Base-by-base conservation (phyloP, 2,329 filamentous ascomycete genomes). In the Myotisia sp. region DNA sequence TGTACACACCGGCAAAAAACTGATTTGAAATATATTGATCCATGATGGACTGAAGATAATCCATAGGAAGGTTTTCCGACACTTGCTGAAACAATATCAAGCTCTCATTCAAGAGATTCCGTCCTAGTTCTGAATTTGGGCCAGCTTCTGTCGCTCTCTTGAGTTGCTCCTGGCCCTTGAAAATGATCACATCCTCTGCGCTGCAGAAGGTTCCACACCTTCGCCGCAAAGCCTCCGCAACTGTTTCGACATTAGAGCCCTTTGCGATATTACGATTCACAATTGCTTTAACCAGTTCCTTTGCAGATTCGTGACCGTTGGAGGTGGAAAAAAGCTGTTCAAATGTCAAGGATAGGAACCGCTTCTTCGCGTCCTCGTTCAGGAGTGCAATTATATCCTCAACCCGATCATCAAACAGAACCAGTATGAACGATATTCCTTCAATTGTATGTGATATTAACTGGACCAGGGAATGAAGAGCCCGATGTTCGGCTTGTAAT, bases 161-260 rank as follows among this genome's bases (percentile, higher is more conserved):
- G 34, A 95, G 64, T 48, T 87, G 81, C 56, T 98, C 90, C 53
- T 95, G 87, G 0, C 90, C 90, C 59, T 93, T 95, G 74, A 98
- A 98, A 46, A 94, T 87, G 43, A 95, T 76, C 2, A 95, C 90
- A 60, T 98, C 90, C 44, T 98, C 87, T 0, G 87, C 77, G 49
- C 86, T 94, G 56, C 90, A 98, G 68, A 98, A 98, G 58, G 81
- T 94, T 42, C 90, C 92, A 47, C 90, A 98, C 47, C 86, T 74
- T 47, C 90, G 71, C 29, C 90, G 74, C 32, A 98, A 63, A n/a
- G 86, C 84, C 56, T 98, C 90, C 0, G 90, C 87, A 16, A 98
- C 85, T 0, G 86, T 94, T 59, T 98, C 92, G 13, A 98, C 87
- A 43, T 95, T 98, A 3, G 86, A 87, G 6, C 92, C 90, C 49